Evolutionary conservation across 805 yeast genomes (phyloP).

Genomic region (Candida namnaoensis): DNA sequence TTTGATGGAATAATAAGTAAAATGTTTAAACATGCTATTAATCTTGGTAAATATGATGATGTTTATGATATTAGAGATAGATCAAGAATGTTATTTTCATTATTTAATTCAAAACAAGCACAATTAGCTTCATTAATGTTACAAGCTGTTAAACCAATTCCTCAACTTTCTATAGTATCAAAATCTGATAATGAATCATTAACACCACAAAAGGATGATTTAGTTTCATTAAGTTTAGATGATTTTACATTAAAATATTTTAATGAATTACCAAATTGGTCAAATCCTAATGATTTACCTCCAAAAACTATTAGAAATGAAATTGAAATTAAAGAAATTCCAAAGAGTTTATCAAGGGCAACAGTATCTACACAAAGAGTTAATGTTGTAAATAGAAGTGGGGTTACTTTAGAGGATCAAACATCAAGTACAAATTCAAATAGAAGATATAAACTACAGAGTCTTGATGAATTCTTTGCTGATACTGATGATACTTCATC

Average conservation of each 20-base stretch:
- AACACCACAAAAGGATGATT: conserved; percentile 6
- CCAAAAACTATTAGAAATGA: conserved; percentile 26
- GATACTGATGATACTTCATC: conserved; percentile 15
- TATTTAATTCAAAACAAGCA: conserved; percentile 42
- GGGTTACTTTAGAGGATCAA: not conserved
- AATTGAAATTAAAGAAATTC: conserved; percentile 30
- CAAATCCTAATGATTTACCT: conserved; percentile 23
- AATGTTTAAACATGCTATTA: conserved; percentile 54
- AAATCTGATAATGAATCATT: conserved; percentile 8
- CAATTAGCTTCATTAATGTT: conserved; percentile 62
- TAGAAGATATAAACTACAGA: conserved; percentile 53
- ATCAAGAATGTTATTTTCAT: conserved; percentile 61
- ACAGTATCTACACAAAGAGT: conserved; percentile 17
- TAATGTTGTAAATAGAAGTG: conserved; percentile 6
- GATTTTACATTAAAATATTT: conserved; percentile 13
- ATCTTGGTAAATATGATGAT: conserved; percentile 64
- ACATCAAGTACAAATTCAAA: conserved; percentile 2
- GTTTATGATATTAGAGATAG: conserved; percentile 77
- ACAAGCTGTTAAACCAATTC: conserved; percentile 71
- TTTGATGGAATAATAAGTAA: conserved; percentile 29
- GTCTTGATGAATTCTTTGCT: conserved; percentile 80
- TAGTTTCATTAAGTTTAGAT: conserved; percentile 14
- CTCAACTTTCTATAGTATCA: conserved; percentile 22
- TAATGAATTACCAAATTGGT: conserved; percentile 35
- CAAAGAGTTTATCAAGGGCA: conserved; percentile 18